Percentiles rank a stretch among this genome's conserved stretches.
Conservation (phyloP, 306 rosid species). For the Dryas drummondii region DNA sequence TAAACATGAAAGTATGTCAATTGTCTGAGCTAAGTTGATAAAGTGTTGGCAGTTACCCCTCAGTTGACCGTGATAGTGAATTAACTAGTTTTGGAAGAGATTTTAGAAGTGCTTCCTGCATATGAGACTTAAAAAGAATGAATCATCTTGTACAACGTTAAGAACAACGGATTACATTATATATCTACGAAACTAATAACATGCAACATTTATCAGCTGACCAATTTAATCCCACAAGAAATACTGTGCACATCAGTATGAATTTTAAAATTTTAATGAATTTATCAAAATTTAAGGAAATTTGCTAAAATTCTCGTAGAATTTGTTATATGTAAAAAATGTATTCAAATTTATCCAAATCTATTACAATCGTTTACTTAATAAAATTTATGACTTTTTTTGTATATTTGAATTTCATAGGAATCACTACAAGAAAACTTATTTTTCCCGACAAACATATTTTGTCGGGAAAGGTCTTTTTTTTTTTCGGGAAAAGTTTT, state of each 20-base stretch:
- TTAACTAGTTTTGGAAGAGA: constrained; percentile 70
- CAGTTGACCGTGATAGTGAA: constrained; percentile 60
- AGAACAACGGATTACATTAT: constrained; percentile 8
- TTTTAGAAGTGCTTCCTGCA: constrained; percentile 74
- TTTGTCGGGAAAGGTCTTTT: no score
- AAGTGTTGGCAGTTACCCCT: constrained; percentile 53
- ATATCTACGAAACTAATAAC: constrained; percentile 5
- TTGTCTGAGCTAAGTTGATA: neutral
- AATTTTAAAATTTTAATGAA: no score
- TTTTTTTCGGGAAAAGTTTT: no score
- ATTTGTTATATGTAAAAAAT: no score
- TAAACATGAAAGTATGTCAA: neutral
- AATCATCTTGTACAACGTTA: constrained; percentile 6
- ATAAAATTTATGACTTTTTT: no score
- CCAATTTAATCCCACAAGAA: neutral
- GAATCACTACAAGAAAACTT: no score
- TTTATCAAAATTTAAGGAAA: no score
- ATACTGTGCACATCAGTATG: constrained; percentile 9
- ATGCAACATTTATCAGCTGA: constrained; percentile 18
- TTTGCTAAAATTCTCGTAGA: no score
- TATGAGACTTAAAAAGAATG: constrained; percentile 23
- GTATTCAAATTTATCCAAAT: no score
- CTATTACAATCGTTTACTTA: no score
- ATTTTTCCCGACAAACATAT: no score
- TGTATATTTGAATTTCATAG: no score